These are phyloP conservation scores for Hypoxylon sp. DNA, from an alignment of 2,329 filamentous ascomycete genomes.

Conservation along the genomic window DNA sequence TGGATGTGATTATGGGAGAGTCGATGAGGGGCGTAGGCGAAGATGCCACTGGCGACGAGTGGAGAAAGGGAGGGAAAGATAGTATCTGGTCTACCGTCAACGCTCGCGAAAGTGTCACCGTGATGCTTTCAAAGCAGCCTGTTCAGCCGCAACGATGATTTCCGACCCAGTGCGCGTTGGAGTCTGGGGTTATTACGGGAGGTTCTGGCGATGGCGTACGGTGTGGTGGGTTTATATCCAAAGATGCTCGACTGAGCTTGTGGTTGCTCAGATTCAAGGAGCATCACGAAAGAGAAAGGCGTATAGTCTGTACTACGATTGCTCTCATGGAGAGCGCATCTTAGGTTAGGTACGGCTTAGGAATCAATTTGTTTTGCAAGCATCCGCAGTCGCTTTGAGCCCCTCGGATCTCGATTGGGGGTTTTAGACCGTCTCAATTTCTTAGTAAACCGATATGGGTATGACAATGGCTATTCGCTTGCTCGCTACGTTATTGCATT, in stretches of 20 bases:
- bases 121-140: conserved; percentile 68
- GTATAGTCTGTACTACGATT: conserved; percentile 31
- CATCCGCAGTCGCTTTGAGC: neutral
- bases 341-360: neutral
- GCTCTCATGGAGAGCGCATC: neutral
- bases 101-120: conserved; percentile 72
- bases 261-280: neutral
- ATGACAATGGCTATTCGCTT: neutral
- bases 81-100: conserved; percentile 70
- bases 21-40: conserved; percentile 73
- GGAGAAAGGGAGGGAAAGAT: conserved; percentile 70
- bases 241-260: conserved; percentile 2
- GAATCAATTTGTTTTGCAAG: neutral
- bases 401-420: neutral
- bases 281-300: neutral
- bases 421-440: conserved; percentile 1
- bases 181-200: neutral
- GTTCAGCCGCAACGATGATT: conserved; percentile 40
- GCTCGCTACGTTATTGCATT: conserved; percentile 23
- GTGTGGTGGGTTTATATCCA: conserved; percentile 27
- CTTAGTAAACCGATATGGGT: conserved; percentile 10
- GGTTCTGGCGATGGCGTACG: conserved; percentile 28
- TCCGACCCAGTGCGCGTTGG: neutral
- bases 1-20: conserved; percentile 90
- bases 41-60: conserved; percentile 72